phyloP scores from a whole-genome alignment of 371 early-diverging fungal genomes.

The Globomyces sp. region DNA sequence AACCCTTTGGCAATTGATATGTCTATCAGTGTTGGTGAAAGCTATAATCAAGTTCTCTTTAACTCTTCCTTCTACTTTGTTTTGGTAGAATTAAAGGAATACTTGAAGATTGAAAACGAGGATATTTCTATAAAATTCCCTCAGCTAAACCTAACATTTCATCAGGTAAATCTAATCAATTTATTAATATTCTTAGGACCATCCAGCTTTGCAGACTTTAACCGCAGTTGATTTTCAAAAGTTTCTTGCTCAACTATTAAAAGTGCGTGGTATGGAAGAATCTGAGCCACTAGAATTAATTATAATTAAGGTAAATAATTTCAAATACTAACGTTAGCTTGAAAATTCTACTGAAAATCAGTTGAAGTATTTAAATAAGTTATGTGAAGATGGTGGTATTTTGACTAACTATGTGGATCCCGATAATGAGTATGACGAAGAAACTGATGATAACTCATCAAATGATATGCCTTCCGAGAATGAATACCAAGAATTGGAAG shows the following conservation, averaged over 20 bases:
- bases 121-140: slow-evolving; percentile 6
- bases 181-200: not conserved
- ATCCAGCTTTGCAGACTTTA: not conserved
- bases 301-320: slow-evolving; percentile 3
- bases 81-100: not conserved
- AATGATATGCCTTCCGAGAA: not conserved
- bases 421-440: not conserved
- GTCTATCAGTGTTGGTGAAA: slow-evolving; percentile 4
- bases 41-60: not conserved
- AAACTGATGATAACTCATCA: not conserved
- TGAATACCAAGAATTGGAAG: not conserved
- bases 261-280: not conserved
- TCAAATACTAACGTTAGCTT: not conserved
- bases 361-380: not conserved
- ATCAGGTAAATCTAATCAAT: not conserved
- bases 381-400: not conserved
- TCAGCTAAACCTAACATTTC: slow-evolving; percentile 1
- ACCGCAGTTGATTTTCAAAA: not conserved
- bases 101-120: not conserved
- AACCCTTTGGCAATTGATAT: slow-evolving; percentile 1
- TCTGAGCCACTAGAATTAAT: slow-evolving; percentile 9
- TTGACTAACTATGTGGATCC: slow-evolving; percentile 6
- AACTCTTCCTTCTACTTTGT: slow-evolving; percentile 1
- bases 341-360: slow-evolving; percentile 6
- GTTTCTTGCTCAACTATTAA: not conserved